A percentile compares a stretch with the other conserved stretches of the same genome.
phyloP scores from a whole-genome alignment of 1,284 basidiomycete species.

The Tylopilus sp. region DNA sequence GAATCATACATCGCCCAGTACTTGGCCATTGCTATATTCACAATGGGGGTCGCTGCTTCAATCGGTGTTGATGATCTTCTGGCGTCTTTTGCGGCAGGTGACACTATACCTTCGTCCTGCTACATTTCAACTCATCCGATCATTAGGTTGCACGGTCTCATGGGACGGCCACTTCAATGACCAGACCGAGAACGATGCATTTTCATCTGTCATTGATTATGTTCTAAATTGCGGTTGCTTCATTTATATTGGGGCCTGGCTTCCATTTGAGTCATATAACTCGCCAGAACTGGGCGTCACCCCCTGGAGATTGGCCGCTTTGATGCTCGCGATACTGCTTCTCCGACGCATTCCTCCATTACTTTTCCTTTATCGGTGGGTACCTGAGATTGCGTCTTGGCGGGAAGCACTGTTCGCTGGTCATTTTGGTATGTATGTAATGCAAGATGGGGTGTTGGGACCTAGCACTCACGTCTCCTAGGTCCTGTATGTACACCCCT shows the following conservation, averaged over 20 bases:
- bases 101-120: conserved; percentile 17
- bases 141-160: conserved; percentile 83
- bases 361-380: conserved; percentile 79
- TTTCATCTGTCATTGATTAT: conserved; percentile 91
- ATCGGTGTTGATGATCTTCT: conserved; percentile 90
- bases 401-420: conserved; percentile 86
- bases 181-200: conserved; percentile 87
- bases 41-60: conserved; percentile 81
- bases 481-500: conserved; percentile 61
- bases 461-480: conserved; percentile 33
- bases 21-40: conserved; percentile 85
- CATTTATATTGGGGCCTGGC: conserved; percentile 92
- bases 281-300: conserved; percentile 71
- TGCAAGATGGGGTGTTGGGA: conserved; percentile 1
- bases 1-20: conserved; percentile 95
- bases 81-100: conserved; percentile 93
- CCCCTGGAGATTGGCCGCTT: conserved; percentile 78
- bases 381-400: conserved; percentile 88
- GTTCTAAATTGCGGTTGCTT: conserved; percentile 89
- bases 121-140: not conserved
- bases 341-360: conserved; percentile 84
- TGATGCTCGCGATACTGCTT: conserved; percentile 75
- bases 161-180: conserved; percentile 95
- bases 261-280: conserved; percentile 82
- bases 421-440: conserved; percentile 80